phyloP scores from a whole-genome alignment of 2,329 filamentous ascomycete species.

The Colletotrichum sp. region DNA sequence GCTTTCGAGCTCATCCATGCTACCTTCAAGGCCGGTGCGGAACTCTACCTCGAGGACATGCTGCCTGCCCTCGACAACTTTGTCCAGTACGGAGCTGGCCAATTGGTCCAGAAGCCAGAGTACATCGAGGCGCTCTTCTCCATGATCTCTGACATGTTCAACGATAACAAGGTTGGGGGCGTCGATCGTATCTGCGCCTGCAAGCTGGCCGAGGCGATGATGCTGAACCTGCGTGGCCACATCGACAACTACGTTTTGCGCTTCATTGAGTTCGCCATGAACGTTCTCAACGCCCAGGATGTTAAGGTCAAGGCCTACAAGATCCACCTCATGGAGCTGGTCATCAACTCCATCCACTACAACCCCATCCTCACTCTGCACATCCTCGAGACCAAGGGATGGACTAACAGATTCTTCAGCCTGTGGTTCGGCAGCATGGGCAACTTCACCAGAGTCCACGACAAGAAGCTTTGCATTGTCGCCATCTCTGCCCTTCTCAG shows the following conservation, averaged over 20 bases:
- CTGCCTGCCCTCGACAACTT: constrained; percentile 97
- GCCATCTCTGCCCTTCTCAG: constrained; percentile 88
- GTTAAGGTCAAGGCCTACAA: constrained; percentile 91
- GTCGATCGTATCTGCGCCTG: constrained; percentile 97
- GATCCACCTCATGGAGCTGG: constrained; percentile 97
- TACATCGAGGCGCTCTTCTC: constrained; percentile 89
- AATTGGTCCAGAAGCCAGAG: constrained; percentile 80
- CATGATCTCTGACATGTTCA: constrained; percentile 96
- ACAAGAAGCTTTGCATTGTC: constrained; percentile 97
- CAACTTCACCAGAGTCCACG: constrained; percentile 90
- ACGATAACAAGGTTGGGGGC: constrained; percentile 87
- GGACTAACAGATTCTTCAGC: constrained; percentile 99
- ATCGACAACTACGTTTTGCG: constrained; percentile 88
- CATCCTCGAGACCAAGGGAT: constrained; percentile 86
- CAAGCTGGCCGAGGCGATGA: constrained; percentile 95
- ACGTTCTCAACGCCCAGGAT: constrained; percentile 74
- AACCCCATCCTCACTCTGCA: constrained; percentile 86
- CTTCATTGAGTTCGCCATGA: constrained; percentile 91
- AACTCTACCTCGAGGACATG: constrained; percentile 99
- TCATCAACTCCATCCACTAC: constrained; percentile 98
- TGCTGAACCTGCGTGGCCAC: constrained; percentile 89
- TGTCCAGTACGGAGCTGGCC: constrained; percentile 86
- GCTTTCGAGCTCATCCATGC: constrained; percentile 96
- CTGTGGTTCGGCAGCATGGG: constrained; percentile 98
- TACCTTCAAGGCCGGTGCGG: constrained; percentile 95